These are phyloP conservation scores for Paxillus ammoniavirescens DNA, from an alignment of 768 basidiomycete genomes.

Conservation along the genomic window DNA sequence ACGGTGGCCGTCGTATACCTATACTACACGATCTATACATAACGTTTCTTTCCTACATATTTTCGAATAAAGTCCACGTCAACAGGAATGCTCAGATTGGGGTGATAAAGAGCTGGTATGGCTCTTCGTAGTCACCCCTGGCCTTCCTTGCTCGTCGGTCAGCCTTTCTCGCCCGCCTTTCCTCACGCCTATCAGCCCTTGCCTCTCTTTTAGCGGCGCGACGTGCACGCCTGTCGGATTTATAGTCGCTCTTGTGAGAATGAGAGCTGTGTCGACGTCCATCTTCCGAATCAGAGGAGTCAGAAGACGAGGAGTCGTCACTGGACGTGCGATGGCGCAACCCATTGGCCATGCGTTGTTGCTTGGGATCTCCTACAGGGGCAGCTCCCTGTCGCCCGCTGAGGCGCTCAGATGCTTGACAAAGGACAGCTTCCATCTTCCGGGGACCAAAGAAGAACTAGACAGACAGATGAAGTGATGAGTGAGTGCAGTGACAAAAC, in stretches of 20 bases:
- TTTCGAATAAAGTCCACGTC: too few relatives aligned
- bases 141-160: constrained; percentile 19
- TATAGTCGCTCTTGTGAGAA: background rate
- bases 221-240: constrained; percentile 7
- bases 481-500: background rate
- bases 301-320: background rate
- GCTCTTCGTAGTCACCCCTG: constrained; percentile 11
- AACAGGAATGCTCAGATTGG: background rate
- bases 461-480: background rate
- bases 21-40: too few relatives aligned
- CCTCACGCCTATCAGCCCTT: constrained; percentile 13
- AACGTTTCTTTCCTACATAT: too few relatives aligned
- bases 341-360: constrained; percentile 15
- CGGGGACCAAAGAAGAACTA: constrained; percentile 52
- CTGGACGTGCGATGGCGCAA: constrained; percentile 13
- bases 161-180: constrained; percentile 5
- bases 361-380: constrained; percentile 18
- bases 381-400: constrained; percentile 24
- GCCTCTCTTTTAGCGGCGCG: constrained; percentile 6
- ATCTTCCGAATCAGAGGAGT: constrained; percentile 13
- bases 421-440: constrained; percentile 40
- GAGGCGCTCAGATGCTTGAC: constrained; percentile 29
- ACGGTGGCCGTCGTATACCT: too few relatives aligned
- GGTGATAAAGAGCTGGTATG: constrained; percentile 24
- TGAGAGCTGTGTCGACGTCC: background rate